A percentile compares a stretch with the other conserved stretches of the same genome.
Evolutionary conservation across 257 asterid genomes (phyloP).

Genomic region (Linderniella brevidens): DNA sequence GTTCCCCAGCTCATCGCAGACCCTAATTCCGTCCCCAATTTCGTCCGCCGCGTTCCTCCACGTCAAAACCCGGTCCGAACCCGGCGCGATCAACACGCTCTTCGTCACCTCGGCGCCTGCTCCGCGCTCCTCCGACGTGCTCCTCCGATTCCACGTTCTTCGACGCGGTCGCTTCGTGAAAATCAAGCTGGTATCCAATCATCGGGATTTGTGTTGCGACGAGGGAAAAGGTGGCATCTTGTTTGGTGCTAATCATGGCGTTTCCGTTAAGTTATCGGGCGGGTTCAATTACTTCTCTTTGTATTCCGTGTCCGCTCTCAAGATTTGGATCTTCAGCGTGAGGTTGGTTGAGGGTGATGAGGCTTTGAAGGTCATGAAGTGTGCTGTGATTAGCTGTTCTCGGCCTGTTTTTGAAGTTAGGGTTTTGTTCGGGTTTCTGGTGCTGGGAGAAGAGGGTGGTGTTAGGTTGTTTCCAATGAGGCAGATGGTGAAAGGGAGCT

Average conservation of each 20-base stretch:
- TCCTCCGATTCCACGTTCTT: constrained; percentile 41
- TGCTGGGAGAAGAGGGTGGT: constrained; percentile 75
- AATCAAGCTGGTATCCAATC: constrained; percentile 27
- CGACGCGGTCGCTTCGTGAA: constrained; percentile 20
- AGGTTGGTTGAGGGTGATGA: constrained; percentile 27
- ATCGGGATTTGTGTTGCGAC: constrained; percentile 43
- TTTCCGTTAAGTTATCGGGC: constrained; percentile 42
- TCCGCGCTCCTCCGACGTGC: constrained; percentile 27
- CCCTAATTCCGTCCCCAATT: constrained; percentile 27
- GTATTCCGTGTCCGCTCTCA: constrained; percentile 48
- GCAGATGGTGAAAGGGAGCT: constrained; percentile 44
- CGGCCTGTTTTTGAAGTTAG: constrained; percentile 38
- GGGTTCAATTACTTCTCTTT: constrained; percentile 44
- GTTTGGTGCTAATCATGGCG: constrained; percentile 55
- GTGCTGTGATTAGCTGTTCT: constrained; percentile 62
- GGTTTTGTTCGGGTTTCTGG: constrained; percentile 36
- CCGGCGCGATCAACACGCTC: constrained; percentile 20
- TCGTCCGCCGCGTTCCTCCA: constrained; percentile 35
- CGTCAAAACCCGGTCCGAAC: constrained; percentile 15
- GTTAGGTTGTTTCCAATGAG: constrained; percentile 52
- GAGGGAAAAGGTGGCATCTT: constrained; percentile 24
- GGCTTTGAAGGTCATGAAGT: constrained; percentile 54
- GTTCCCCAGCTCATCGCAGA: constrained; percentile 23
- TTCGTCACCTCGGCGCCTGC: constrained; percentile 42
- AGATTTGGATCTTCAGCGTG: constrained; percentile 61